phyloP scores from a whole-genome alignment of 352 stramenopile genomes.

The Globisporangium cystogenes region DNA sequence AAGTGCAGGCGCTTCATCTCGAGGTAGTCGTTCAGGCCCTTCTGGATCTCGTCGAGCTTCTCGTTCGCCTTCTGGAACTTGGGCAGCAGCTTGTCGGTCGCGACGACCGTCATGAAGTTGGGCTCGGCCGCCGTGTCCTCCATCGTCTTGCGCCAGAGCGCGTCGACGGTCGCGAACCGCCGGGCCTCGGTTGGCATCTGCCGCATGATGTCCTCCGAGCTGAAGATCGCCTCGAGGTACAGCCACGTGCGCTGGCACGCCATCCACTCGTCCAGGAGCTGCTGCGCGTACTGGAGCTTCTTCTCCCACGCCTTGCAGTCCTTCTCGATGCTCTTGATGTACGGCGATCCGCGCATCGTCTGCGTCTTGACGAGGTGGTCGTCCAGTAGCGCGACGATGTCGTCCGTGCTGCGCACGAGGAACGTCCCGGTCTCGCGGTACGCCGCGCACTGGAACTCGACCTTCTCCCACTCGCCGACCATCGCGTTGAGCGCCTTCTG shows the following conservation, averaged over 20 bases:
- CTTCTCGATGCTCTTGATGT: conserved; percentile 93
- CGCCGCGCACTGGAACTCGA: conserved; percentile 90
- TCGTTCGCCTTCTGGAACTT: conserved; percentile 93
- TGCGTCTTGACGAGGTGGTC: conserved; percentile 95
- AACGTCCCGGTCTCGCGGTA: conserved; percentile 93
- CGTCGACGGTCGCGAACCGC: conserved; percentile 86
- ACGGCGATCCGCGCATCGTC: conserved; percentile 93
- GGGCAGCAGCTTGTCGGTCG: conserved; percentile 86
- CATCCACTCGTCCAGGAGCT: conserved; percentile 94
- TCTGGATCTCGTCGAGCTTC: conserved; percentile 94
- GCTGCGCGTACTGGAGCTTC: conserved; percentile 85
- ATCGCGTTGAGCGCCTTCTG: conserved; percentile 93
- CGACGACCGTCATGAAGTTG: conserved; percentile 87
- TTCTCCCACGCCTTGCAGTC: conserved; percentile 89
- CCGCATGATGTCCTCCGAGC: conserved; percentile 93
- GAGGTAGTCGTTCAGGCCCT: conserved; percentile 91
- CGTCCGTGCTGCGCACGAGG: conserved; percentile 80
- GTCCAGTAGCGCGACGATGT: conserved; percentile 91
- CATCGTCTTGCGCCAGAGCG: conserved; percentile 91
- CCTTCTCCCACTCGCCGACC: conserved; percentile 91
- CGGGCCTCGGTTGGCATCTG: conserved; percentile 92
- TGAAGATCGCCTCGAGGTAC: conserved; percentile 96
- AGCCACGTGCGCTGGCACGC: conserved; percentile 93
- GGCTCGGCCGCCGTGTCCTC: conserved; percentile 85
- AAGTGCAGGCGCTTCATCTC: conserved; percentile 93